phyloP scores from a whole-genome alignment of 2,329 filamentous ascomycete genomes.

The Macroventuria anomochaeta region DNA sequence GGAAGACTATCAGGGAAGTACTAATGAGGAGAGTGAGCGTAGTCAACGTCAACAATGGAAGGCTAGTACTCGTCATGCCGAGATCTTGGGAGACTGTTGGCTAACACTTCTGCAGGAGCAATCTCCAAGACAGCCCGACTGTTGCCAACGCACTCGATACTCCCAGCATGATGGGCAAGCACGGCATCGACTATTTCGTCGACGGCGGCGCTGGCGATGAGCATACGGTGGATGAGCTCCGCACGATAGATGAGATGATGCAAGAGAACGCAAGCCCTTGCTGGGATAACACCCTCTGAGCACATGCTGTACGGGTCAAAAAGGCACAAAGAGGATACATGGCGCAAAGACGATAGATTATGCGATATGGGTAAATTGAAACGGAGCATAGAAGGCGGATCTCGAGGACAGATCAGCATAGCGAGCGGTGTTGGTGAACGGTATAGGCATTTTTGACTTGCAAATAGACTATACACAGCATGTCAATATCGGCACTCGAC shows the following conservation, averaged over 20 bases:
- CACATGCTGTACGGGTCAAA: neutral
- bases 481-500: neutral
- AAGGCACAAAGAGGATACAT: neutral
- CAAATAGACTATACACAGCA: neutral
- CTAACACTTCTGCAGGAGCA: neutral
- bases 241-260: slow-evolving; percentile 20
- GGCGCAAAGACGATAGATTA: neutral
- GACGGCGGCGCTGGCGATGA: slow-evolving; percentile 3
- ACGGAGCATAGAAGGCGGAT: too few relatives aligned
- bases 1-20: slow-evolving; percentile 27
- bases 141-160: neutral
- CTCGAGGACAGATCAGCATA: too few relatives aligned
- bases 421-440: too few relatives aligned
- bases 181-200: too few relatives aligned
- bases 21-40: slow-evolving; percentile 5
- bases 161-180: slow-evolving; percentile 14
- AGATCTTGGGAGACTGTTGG: neutral
- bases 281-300: neutral
- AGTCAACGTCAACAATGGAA: neutral
- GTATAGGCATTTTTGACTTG: neutral
- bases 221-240: slow-evolving; percentile 18
- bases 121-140: neutral
- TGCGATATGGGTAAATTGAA: neutral
- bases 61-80: neutral
- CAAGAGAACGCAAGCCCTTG: slow-evolving; percentile 12